Percentiles rank a stretch among this genome's conserved stretches.
Evolutionary conservation across 768 basidiomycete species (phyloP).

Genomic region (Russula foetens): DNA sequence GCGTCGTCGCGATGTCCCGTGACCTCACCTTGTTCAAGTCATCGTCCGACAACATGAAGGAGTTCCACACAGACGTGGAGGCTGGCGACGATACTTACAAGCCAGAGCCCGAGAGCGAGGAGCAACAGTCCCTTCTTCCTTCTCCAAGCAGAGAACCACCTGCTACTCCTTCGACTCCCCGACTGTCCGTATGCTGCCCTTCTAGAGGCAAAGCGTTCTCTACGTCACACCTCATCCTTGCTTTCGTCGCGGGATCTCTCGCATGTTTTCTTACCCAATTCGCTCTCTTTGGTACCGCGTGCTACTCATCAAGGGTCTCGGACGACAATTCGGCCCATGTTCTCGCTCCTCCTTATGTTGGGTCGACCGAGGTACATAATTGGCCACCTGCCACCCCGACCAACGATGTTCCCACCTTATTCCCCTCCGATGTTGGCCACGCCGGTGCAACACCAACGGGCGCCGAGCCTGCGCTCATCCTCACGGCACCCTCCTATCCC

Average conservation of each 20-base stretch:
- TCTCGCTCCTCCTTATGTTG: slow-evolving; percentile 58
- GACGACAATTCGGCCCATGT: slow-evolving; percentile 10
- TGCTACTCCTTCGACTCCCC: slow-evolving; percentile 34
- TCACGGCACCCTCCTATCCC: slow-evolving; percentile 73
- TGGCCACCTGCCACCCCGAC: slow-evolving; percentile 71
- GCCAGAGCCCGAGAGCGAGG: slow-evolving; percentile 9
- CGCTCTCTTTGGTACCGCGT: slow-evolving; percentile 5
- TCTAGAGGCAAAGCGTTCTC: slow-evolving; percentile 1
- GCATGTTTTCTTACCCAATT: slow-evolving; percentile 14
- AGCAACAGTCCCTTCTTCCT: slow-evolving; percentile 23
- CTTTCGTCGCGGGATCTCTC: slow-evolving; percentile 15
- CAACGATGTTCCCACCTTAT: slow-evolving; percentile 61
- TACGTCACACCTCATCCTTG: slow-evolving; percentile 1
- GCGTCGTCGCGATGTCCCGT: too few relatives aligned
- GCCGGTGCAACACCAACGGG: slow-evolving; percentile 74
- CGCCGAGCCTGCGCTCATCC: slow-evolving; percentile 63
- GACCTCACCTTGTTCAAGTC: too few relatives aligned
- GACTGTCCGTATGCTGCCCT: slow-evolving; percentile 28
- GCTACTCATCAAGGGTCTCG: background rate
- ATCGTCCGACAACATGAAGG: background rate
- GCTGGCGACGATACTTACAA: slow-evolving; percentile 12
- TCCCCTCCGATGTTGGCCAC: slow-evolving; percentile 73
- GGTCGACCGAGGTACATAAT: slow-evolving; percentile 59
- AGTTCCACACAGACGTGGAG: slow-evolving; percentile 1
- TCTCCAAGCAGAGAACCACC: slow-evolving; percentile 16